Evolutionary conservation across 2,329 filamentous ascomycete genomes (phyloP), one percentile per base, ranked within the genome.

Genomic region (Alternaria burnsii): DNA sequence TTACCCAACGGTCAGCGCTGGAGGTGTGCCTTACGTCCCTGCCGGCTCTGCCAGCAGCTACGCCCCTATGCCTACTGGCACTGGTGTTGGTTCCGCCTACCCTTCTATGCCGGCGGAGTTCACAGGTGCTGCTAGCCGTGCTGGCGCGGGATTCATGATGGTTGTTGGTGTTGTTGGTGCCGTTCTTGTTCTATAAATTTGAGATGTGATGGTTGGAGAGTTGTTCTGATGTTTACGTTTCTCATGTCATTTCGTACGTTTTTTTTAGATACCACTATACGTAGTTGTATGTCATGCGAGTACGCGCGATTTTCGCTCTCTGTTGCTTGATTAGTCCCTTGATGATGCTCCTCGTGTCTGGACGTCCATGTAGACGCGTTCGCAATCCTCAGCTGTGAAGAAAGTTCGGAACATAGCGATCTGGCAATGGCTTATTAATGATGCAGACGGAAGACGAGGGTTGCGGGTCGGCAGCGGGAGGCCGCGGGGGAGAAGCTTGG

Each of bases 51-150:
- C 52, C 24, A 46, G 20, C 56, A 61, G 30, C 28, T 56, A 47
- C 63, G 32, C 32, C 2, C 14, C 32, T 3, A 36, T 14, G 32
- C 65, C 5, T 14, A 70, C 59, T 28, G 61, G 67, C 43, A 66
- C 59, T 6, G 62, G 59, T 16, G 69, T 57, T 38, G 61, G 67
- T 46, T 64, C 59, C 8, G 62, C 58, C 52, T 46, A 61, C 54
- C 61, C 65, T 16, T 55, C 62, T 16, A 65, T 58, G 59, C 65
- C 46, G n/a, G 46, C 65, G 14, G 52, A 63, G 56, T 75, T 73
- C 22, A 63, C 69, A 46, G 73, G 73, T 42, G 70, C 71, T n/a
- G 72, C 70, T 34, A 71, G 65, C 58, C 63, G 63, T 38, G 52
- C 69, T 24, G 52, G 70, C 36, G 59, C 71, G 32, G 72, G 72